Percentiles rank a stretch among this genome's conserved stretches.
Conservation (phyloP, 1,139 yeast genomes). For the Magnusiomyces magnusii region DNA sequence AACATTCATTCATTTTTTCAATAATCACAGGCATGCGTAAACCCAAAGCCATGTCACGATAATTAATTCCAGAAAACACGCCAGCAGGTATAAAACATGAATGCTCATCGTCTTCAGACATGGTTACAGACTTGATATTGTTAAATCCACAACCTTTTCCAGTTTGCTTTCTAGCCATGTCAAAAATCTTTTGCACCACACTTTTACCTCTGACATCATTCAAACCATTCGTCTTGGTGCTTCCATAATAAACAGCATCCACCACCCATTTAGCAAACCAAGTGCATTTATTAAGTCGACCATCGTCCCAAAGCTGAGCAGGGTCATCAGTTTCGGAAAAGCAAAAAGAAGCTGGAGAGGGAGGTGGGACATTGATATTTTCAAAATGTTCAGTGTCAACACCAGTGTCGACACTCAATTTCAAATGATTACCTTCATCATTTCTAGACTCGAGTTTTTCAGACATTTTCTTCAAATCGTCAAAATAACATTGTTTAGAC, state of each 20-base stretch:
- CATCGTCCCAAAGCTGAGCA: background rate
- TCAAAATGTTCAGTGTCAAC: background rate
- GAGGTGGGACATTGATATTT: background rate
- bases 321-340: background rate
- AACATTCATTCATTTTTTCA: background rate
- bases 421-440: too few relatives aligned
- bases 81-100: background rate
- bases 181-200: background rate
- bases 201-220: background rate
- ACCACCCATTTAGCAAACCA: constrained; percentile 2
- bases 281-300: background rate
- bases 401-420: too few relatives aligned
- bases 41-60: background rate
- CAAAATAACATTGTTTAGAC: background rate
- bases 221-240: background rate
- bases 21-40: background rate
- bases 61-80: background rate
- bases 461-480: background rate
- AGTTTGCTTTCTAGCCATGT: background rate
- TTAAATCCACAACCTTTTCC: background rate
- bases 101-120: background rate
- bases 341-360: background rate
- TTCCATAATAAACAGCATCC: background rate
- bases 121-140: background rate
- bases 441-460: background rate